Conservation (phyloP, 495 filamentous ascomycete species). For the Penicillium herquei region DNA sequence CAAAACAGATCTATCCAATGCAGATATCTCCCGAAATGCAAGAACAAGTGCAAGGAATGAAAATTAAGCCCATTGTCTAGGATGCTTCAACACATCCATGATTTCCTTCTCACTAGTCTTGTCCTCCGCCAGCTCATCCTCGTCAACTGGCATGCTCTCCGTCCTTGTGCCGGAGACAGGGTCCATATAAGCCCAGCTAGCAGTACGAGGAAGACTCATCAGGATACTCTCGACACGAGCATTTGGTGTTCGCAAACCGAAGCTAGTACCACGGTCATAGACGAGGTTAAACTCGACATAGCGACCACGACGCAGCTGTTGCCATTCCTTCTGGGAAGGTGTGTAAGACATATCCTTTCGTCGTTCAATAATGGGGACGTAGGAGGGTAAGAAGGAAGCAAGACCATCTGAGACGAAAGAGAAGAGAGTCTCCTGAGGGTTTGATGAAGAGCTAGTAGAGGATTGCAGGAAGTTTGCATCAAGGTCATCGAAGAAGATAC, state of each 20-base stretch:
- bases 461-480: constrained; percentile 61
- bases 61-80: constrained; percentile 82
- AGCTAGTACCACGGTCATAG: constrained; percentile 93
- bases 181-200: constrained; percentile 95
- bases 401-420: constrained; percentile 85
- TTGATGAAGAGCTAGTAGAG: constrained; percentile 54
- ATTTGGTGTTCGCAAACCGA: constrained; percentile 90
- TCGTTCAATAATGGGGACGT: constrained; percentile 81
- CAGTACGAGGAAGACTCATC: constrained; percentile 94
- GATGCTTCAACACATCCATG: constrained; percentile 78
- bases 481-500: constrained; percentile 98
- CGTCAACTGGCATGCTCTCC: constrained; percentile 27
- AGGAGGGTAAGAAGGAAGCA: constrained; percentile 84
- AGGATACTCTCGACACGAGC: constrained; percentile 93
- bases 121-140: constrained; percentile 43
- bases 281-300: constrained; percentile 99
- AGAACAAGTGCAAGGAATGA: neutral
- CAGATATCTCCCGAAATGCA: neutral
- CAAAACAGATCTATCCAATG: neutral
- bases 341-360: constrained; percentile 91
- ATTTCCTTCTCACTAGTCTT: constrained; percentile 62
- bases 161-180: constrained; percentile 46
- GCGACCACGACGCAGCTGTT: constrained; percentile 85
- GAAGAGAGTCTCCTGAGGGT: constrained; percentile 88
- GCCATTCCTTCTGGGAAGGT: constrained; percentile 86